Percentiles rank a stretch among this genome's conserved stretches.
phyloP scores from a whole-genome alignment of 2,329 filamentous ascomycete species.

The Venturia asperata region DNA sequence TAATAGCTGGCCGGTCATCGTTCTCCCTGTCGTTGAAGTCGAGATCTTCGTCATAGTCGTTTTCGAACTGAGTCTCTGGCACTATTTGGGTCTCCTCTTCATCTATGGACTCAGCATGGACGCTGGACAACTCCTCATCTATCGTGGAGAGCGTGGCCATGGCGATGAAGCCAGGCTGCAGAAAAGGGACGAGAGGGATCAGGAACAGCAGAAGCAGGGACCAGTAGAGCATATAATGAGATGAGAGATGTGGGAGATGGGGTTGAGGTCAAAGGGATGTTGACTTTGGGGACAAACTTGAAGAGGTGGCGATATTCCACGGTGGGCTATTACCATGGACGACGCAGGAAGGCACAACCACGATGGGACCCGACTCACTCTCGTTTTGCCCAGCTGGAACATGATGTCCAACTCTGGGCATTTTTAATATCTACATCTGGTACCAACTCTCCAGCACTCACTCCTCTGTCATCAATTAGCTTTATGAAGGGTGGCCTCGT shows the following conservation, averaged over 20 bases:
- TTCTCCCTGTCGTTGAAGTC: neutral
- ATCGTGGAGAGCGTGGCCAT: conserved; percentile 4
- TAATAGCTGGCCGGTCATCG: neutral
- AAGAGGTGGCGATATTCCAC: neutral
- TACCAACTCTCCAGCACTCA: neutral
- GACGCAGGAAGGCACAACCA: conserved; percentile 1
- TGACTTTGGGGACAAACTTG: neutral
- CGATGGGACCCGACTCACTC: neutral
- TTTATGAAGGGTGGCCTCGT: neutral
- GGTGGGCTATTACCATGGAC: neutral
- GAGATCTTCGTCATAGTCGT: neutral
- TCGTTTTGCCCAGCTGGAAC: neutral
- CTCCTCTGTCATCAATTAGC: neutral
- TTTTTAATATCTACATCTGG: neutral
- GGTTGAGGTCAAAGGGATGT: neutral
- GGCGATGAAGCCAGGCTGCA: conserved; percentile 8
- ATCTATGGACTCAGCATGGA: neutral
- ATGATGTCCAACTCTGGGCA: neutral
- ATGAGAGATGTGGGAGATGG: neutral
- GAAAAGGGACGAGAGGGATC: neutral
- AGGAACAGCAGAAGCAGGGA: neutral
- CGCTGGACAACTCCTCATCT: neutral
- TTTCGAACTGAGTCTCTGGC: neutral
- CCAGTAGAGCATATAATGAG: neutral
- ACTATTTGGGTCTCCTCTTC: neutral